Percentiles rank a stretch among this genome's conserved stretches.
phyloP scores from a whole-genome alignment of 164 flowering plant genomes.

The Aristolochia contorta region DNA sequence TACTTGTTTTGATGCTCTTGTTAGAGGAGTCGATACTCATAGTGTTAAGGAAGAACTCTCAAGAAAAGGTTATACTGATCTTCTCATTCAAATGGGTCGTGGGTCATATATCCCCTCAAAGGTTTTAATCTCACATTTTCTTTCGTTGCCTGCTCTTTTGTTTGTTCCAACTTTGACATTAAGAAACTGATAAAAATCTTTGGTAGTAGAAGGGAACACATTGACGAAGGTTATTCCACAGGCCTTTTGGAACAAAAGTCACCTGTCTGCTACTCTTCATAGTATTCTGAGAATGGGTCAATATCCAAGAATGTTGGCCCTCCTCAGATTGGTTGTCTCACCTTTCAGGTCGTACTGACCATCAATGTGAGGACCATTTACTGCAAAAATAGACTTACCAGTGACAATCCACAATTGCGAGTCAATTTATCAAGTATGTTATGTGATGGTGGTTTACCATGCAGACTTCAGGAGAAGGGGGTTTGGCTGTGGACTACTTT shows the following conservation, averaged over 20 bases:
- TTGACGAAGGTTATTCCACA: too few relatives aligned
- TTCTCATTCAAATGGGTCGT: constrained; percentile 81
- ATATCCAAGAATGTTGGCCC: too few relatives aligned
- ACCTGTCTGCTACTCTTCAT: too few relatives aligned
- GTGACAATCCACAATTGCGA: background rate
- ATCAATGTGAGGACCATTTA: too few relatives aligned
- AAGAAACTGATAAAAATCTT: too few relatives aligned
- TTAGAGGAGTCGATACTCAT: constrained; percentile 45
- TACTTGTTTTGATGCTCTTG: constrained; percentile 77
- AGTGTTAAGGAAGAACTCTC: constrained; percentile 44
- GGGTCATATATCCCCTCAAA: constrained; percentile 59
- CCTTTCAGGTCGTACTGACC: too few relatives aligned
- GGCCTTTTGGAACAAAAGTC: too few relatives aligned
- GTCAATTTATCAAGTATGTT: background rate
- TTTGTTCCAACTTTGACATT: too few relatives aligned
- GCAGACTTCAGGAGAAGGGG: constrained; percentile 62
- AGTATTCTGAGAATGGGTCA: too few relatives aligned
- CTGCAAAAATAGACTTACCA: background rate
- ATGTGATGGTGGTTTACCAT: constrained; percentile 3
- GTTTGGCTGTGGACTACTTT: constrained; percentile 56
- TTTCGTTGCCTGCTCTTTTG: background rate
- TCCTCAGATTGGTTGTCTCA: too few relatives aligned
- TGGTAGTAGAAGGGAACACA: too few relatives aligned
- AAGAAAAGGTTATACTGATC: constrained; percentile 58
- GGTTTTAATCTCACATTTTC: constrained; percentile 27